Base-by-base conservation (phyloP, 495 filamentous ascomycete genomes). In the Tetracladium marchalianum region DNA sequence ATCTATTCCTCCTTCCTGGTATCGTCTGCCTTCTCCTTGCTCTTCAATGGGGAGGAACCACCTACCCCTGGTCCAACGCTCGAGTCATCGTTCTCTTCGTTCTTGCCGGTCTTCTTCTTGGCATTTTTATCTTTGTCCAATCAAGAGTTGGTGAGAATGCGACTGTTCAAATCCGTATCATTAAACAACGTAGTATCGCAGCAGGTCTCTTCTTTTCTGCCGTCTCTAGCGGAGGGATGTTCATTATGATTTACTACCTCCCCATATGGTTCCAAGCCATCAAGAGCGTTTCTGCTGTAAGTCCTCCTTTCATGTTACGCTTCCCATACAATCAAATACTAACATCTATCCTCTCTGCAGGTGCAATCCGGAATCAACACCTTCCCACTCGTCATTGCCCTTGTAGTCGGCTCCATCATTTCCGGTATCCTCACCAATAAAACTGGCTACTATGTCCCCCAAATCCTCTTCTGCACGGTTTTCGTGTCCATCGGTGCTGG, bases 201-300 rank as follows among this genome's bases (percentile, higher is more conserved):
- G 72, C 69, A 16, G 75, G 75, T 1, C 63, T 72, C 0, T 62
- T 75, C 43, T 89, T 80, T 58, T 66, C 75, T 39, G 68, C 81
- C 50, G 68, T 71, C 45, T 42, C 82, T 17, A 73, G 80, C 5
- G 81, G 72, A 2, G 65, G 77, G 0, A 88, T 89, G 71, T 75
- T 92, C 55, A 65, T 87, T 46, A 57, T 81, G 39, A 50, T 81
- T 13, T 85, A 81, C 57, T 82, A 75, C 49, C 58, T 87, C 2
- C 82, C 82, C 0, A 67, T 87, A 32, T 89, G 81, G 82, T 87
- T 90, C 63, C 86, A 92, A 64, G 78, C 78, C 11, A 79, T 82
- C 41, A 70, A 81, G 50, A 71, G 73, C 11, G 69, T 69, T 8
- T 67, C 66, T 6, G 74, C 80, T 5, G 61, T 73, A 11, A 61